These are phyloP conservation scores for Aspergillus egyptiacus DNA, from an alignment of 495 filamentous ascomycete genomes.

Conservation along the genomic window DNA sequence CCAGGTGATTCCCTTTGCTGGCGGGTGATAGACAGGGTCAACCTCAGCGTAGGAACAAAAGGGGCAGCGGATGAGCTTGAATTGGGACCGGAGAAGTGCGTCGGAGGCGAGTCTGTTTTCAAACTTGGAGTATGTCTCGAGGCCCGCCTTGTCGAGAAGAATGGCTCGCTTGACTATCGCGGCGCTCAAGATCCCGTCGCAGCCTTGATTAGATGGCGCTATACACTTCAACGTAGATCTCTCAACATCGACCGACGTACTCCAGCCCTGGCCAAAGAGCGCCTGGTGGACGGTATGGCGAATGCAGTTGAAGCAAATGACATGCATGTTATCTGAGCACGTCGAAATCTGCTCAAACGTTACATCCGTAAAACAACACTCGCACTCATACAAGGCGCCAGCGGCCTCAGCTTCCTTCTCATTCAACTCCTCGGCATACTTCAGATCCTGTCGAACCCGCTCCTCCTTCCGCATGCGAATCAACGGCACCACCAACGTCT, in stretches of 20 bases:
- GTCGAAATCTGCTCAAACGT: conserved; percentile 77
- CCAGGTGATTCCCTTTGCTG: conserved; percentile 34
- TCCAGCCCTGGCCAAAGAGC: conserved; percentile 89
- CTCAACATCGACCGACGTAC: conserved; percentile 64
- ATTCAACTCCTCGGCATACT: conserved; percentile 63
- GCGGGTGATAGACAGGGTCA: conserved; percentile 67
- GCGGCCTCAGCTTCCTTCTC: conserved; percentile 65
- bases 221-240: conserved; percentile 72
- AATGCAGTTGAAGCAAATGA: conserved; percentile 83
- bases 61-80: conserved; percentile 79
- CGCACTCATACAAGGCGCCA: conserved; percentile 75
- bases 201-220: conserved; percentile 61
- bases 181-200: conserved; percentile 63
- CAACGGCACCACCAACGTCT: conserved; percentile 60
- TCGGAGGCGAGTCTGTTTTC: conserved; percentile 73
- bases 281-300: conserved; percentile 72
- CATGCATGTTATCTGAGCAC: conserved; percentile 65
- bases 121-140: conserved; percentile 62
- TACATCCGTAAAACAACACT: conserved; percentile 76
- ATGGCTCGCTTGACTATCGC: conserved; percentile 67
- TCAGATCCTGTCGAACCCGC: conserved; percentile 57
- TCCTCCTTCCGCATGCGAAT: conserved; percentile 46
- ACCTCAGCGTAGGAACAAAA: conserved; percentile 89
- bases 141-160: conserved; percentile 56
- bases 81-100: conserved; percentile 57